phyloP scores from a whole-genome alignment of 176 grass and related monocot genomes.

The Carex myosuroides region DNA sequence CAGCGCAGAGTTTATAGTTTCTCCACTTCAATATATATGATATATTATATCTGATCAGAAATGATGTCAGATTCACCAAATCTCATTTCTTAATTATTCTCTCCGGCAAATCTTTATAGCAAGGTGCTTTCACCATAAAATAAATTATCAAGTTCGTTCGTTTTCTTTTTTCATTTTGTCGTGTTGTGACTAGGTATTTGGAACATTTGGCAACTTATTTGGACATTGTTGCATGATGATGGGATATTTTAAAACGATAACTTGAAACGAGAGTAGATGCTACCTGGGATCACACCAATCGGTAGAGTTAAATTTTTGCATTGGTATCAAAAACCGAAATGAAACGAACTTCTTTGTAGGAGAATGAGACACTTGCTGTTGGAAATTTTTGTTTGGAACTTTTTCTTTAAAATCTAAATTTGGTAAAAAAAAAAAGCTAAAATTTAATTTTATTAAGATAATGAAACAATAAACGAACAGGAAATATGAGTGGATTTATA shows the following conservation, averaged over 20 bases:
- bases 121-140: constrained; percentile 4
- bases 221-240: neutral
- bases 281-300: neutral
- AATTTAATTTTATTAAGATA: too few relatives aligned
- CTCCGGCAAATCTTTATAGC: neutral
- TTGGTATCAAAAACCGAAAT: neutral
- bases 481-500: too few relatives aligned
- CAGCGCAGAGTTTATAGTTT: constrained; percentile 11
- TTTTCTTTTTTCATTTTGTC: constrained; percentile 8
- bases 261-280: neutral
- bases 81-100: constrained; percentile 6
- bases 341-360: neutral
- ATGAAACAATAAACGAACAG: too few relatives aligned
- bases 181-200: neutral
- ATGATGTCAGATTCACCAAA: constrained; percentile 9
- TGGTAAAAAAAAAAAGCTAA: too few relatives aligned
- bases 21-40: neutral
- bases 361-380: neutral
- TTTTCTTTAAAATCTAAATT: too few relatives aligned
- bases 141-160: neutral
- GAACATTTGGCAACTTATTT: neutral
- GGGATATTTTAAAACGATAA: too few relatives aligned
- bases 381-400: too few relatives aligned
- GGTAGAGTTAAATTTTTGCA: neutral
- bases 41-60: constrained; percentile 1